These are phyloP conservation scores for Talaromyces sp. DNA, from an alignment of 2,329 filamentous ascomycete species.

Conservation along the genomic window DNA sequence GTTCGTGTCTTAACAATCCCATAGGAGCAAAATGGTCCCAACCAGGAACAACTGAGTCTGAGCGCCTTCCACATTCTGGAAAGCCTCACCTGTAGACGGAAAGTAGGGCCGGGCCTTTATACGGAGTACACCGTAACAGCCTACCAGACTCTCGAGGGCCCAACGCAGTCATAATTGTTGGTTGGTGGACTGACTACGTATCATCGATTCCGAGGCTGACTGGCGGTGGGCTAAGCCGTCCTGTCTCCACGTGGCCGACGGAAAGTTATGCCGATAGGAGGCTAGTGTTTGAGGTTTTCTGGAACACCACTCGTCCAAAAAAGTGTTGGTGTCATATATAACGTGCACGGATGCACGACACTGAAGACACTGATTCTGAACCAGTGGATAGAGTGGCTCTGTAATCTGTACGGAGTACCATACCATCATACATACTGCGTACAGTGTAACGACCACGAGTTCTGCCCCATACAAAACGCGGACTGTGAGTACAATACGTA, in stretches of 20 bases:
- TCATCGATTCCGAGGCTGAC: neutral
- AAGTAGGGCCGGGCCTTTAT: neutral
- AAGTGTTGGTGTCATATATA: neutral
- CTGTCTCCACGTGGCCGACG: neutral
- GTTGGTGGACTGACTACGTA: neutral
- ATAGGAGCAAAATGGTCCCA: neutral
- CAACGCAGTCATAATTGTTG: neutral
- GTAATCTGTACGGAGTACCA: neutral
- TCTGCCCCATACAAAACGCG: neutral
- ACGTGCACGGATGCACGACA: neutral
- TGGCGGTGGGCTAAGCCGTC: neutral
- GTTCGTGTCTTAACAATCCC: neutral
- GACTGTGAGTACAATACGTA: neutral
- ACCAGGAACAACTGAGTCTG: neutral
- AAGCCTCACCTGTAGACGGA: neutral
- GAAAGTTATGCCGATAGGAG: neutral
- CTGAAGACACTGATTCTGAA: neutral
- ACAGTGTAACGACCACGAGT: neutral
- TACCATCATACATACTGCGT: neutral
- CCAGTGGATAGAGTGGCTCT: neutral
- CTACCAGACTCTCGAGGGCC: neutral
- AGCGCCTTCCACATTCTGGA: conserved; percentile 1
- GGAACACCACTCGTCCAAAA: neutral
- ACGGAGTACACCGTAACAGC: neutral
- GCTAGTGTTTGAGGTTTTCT: conserved; percentile 4